Evolutionary conservation across 108 stramenopile genomes (phyloP).

Genomic region (Conticribra guillardii): DNA sequence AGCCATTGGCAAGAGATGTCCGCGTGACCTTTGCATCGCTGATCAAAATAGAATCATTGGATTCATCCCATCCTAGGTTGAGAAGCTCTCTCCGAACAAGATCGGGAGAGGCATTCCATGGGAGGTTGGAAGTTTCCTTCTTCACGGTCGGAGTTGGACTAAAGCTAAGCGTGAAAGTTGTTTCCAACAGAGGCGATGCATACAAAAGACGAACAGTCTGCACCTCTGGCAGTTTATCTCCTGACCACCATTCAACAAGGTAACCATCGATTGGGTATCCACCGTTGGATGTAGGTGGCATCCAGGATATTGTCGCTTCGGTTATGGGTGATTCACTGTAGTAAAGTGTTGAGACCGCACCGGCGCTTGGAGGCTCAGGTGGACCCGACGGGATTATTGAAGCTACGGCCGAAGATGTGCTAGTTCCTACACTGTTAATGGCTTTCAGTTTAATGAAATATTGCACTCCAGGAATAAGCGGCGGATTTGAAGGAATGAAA

Average conservation of each 20-base stretch:
- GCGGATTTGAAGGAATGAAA: constrained; percentile 37
- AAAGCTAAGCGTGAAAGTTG: constrained; percentile 58
- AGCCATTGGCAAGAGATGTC: constrained; percentile 53
- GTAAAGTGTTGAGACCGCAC: constrained; percentile 28
- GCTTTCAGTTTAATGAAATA: constrained; percentile 73
- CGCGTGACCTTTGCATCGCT: constrained; percentile 54
- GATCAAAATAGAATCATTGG: constrained; percentile 37
- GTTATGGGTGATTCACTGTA: constrained; percentile 49
- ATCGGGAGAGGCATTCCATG: constrained; percentile 55
- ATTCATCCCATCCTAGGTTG: constrained; percentile 64
- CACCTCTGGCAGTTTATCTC: constrained; percentile 54
- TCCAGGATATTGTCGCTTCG: constrained; percentile 58
- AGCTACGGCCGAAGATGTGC: constrained; percentile 37
- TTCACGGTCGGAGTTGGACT: constrained; percentile 50
- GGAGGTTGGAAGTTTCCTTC: constrained; percentile 51
- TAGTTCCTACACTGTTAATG: constrained; percentile 59
- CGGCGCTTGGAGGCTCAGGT: constrained; percentile 31
- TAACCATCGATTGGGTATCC: constrained; percentile 65
- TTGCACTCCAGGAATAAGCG: constrained; percentile 43
- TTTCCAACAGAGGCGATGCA: constrained; percentile 27
- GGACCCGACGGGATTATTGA: constrained; percentile 37
- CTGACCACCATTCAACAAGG: constrained; percentile 68
- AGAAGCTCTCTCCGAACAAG: constrained; percentile 61
- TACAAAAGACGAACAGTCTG: constrained; percentile 51
- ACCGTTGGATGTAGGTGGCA: constrained; percentile 34